Conservation (phyloP, 2,329 filamentous ascomycete genomes). For the Leptographium lundbergii region DNA sequence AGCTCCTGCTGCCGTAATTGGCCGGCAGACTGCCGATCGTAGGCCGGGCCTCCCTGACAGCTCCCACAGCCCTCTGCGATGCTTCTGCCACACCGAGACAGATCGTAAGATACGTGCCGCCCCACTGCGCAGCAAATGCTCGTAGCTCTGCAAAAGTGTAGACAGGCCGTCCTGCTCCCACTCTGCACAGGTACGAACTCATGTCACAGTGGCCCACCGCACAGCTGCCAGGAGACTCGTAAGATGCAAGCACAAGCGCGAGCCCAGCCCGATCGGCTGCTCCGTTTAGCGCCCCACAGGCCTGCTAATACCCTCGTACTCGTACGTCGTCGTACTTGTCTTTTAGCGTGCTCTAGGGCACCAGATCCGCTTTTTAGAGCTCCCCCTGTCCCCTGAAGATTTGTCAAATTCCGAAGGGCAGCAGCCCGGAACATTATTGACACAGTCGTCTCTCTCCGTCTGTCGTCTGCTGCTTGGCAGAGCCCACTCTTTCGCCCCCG, state of each 20-base stretch:
- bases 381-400: background rate
- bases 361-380: background rate
- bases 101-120: background rate
- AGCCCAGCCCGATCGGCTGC: background rate
- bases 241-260: background rate
- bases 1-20: too few relatives aligned
- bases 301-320: background rate
- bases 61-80: too few relatives aligned
- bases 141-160: too few relatives aligned
- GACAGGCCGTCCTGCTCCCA: too few relatives aligned
- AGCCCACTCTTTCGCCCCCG: background rate
- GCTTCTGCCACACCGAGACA: background rate
- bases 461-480: too few relatives aligned
- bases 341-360: background rate
- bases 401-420: background rate
- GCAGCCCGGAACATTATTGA: background rate
- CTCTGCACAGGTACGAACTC: too few relatives aligned
- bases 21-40: too few relatives aligned
- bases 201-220: background rate
- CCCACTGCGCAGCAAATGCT: too few relatives aligned
- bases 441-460: background rate
- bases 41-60: too few relatives aligned
- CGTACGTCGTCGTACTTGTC: background rate
- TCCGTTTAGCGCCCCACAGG: background rate
- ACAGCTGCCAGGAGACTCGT: background rate